Percentiles rank a stretch among this genome's conserved stretches.
Conservation (phyloP, 345 rosid genomes). For the Clausena lansium region DNA sequence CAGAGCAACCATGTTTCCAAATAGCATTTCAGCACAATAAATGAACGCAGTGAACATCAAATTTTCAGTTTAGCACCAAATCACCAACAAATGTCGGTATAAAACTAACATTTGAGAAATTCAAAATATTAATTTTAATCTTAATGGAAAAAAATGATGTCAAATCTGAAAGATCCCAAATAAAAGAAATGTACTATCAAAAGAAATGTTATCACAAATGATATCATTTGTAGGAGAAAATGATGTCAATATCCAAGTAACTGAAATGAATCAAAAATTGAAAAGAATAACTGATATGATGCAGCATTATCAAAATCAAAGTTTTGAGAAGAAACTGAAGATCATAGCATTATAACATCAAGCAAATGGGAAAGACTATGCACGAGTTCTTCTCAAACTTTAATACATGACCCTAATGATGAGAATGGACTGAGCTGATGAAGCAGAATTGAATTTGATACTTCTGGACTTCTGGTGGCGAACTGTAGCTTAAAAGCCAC, state of each 20-base stretch:
- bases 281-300: not conserved
- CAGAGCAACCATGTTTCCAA: not conserved
- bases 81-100: not conserved
- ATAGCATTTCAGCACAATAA: not conserved
- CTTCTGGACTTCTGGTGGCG: too few species aligned
- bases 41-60: not conserved
- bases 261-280: not conserved
- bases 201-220: not conserved
- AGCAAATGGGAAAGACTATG: not conserved
- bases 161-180: not conserved
- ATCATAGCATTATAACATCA: conserved; percentile 17
- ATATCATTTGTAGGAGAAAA: too few species aligned
- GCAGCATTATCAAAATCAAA: not conserved
- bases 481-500: too few species aligned
- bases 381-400: too few species aligned
- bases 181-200: not conserved
- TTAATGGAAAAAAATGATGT: not conserved
- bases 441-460: not conserved
- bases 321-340: not conserved
- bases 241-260: not conserved
- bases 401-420: too few species aligned
- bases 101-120: not conserved
- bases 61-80: not conserved
- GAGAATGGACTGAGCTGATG: not conserved
- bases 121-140: not conserved